Evolutionary conservation across 495 filamentous ascomycete species (phyloP), one percentile per base, ranked within the genome.

Genomic region (Daldinia grandis): DNA sequence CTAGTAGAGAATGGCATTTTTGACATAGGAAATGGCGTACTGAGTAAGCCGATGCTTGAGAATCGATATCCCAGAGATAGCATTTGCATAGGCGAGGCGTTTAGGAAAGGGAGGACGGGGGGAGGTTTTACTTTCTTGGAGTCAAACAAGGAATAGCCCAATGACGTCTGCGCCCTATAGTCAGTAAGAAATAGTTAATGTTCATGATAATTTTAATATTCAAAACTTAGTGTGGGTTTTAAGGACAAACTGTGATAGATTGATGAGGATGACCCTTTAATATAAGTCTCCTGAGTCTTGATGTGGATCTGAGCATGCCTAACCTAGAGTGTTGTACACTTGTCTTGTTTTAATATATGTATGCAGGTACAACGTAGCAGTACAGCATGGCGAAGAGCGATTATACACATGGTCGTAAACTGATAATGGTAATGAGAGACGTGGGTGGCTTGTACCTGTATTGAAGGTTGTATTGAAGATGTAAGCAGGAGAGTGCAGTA

Each of bases 1-100:
- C 54, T 12, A 72, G 38, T 28, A 67, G 58, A 64, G 54, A 66
- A 72, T 64, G 66, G 61, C 57, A 65, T 69, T 44, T 59, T 35
- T 15, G 58, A 50, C 12, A 57, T 25, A 17, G 53, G 64, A 56
- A 24, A 62, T 28, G 68, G 70, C 65, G 70, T 69, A 68, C 47
- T 12, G 68, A 62, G 47, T 19, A 53, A 35, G 35, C 62, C 63
- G 50, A 55, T 28, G 67, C 57, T 64, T 53, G 63, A 63, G 35
- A 51, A 57, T 61, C 51, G 51, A 58, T 63, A 68, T 68, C 53
- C 31, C 54, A 49, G 58, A 54, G 31, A 42, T 58, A 57, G 68
- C 74, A 76, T 76, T 71, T 71, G 65, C 68, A 72, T 76, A 51
- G 72, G 71, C 74, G 58, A 55, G 74, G 71, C 74, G 74, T 74